Base-by-base conservation (phyloP, 2,329 filamentous ascomycete species). In the Cladorrhinum sp. region DNA sequence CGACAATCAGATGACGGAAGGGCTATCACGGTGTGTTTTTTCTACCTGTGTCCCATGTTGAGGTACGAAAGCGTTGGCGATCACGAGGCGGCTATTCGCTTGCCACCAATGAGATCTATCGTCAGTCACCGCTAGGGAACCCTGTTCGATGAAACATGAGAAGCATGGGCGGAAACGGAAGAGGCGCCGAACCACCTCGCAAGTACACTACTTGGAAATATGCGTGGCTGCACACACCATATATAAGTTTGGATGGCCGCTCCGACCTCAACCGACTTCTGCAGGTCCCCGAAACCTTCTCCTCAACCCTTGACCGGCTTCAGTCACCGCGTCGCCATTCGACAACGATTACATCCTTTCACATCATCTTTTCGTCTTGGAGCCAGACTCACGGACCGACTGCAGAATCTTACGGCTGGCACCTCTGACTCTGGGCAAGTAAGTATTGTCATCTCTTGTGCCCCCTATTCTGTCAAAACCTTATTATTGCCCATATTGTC, bases 191-290 rank as follows among this genome's bases (percentile, higher is more conserved):
- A 28, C 55, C 23, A 57, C 36, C 42, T 21, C 54, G n/a, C n/a
- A n/a, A n/a, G n/a, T n/a, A n/a, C n/a, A n/a, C n/a, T n/a, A n/a
- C n/a, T n/a, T n/a, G n/a, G n/a, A n/a, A n/a, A 14, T 14, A n/a
- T 14, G 10, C 36, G 36, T 42, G 36, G 55, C 57, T 52, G 39
- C 63, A 56, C 51, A 33, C 26, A 36, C 46, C 55, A 55, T 68
- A 68, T 68, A 68, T 68, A 68, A 68, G 63, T 62, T 58, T 48
- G 51, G 59, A 64, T 55, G 21, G 55, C 53, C 18, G 42, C 28
- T 36, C 26, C 36, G 10, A 42, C 59, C 58, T 46, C 46, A 58
- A 30, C 51, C 42, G 51, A 46, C 60, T 61, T 24, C 50, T 54
- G 59, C 58, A 63, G 56, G 30, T 52, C 56, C 55, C 48, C 56